Conservation (phyloP, 2,329 filamentous ascomycete species). For the Cladophialophora bantiana region DNA sequence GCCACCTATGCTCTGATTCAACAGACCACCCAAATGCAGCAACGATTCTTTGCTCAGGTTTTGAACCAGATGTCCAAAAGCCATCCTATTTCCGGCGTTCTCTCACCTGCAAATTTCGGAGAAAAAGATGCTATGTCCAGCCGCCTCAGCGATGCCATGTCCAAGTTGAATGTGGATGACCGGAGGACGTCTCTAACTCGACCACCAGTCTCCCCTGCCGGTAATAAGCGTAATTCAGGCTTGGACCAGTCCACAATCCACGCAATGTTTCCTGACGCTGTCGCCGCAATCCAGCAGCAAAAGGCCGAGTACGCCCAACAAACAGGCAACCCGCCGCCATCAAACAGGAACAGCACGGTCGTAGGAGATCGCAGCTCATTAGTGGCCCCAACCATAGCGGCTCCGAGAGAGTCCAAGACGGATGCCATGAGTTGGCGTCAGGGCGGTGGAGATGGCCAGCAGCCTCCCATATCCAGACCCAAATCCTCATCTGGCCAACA, state of each 20-base stretch:
- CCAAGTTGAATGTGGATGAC: conserved; percentile 86
- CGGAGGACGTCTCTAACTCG: conserved; percentile 86
- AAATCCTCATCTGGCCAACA: conserved; percentile 79
- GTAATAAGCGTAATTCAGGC: conserved; percentile 90
- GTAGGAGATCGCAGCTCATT: conserved; percentile 79
- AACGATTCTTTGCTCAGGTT: conserved; percentile 98
- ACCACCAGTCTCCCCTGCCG: conserved; percentile 73
- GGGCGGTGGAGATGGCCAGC: conserved; percentile 56
- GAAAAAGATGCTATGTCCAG: conserved; percentile 99
- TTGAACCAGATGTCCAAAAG: conserved; percentile 99
- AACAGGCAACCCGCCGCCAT: conserved; percentile 85
- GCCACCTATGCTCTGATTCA: conserved; percentile 94
- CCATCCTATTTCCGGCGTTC: conserved; percentile 92
- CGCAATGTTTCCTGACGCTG: conserved; percentile 98
- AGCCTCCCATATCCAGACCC: conserved; percentile 66
- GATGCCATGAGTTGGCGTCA: conserved; percentile 73
- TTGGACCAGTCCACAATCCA: conserved; percentile 93
- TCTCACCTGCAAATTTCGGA: conserved; percentile 90
- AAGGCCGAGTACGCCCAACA: conserved; percentile 97
- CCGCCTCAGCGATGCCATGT: conserved; percentile 94
- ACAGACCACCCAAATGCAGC: conserved; percentile 98
- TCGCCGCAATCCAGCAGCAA: conserved; percentile 94
- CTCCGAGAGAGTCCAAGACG: conserved; percentile 66
- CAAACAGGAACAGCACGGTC: conserved; percentile 88
- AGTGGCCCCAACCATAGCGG: conserved; percentile 75